Evolutionary conservation across 495 filamentous ascomycete species (phyloP).

Genomic region (Neurospora sp.): DNA sequence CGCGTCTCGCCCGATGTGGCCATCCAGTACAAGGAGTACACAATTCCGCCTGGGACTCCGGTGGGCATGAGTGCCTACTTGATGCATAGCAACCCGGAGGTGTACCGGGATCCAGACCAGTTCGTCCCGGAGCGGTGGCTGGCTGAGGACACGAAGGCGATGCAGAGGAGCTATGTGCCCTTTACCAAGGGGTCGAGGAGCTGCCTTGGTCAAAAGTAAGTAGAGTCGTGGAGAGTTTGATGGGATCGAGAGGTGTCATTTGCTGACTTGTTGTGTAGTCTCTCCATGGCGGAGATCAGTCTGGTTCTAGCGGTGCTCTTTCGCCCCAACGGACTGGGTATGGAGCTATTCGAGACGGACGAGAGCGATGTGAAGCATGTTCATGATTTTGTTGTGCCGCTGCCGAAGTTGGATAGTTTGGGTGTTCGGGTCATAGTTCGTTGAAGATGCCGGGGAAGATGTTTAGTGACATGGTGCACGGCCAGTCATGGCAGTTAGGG

Average conservation of each 20-base stretch:
- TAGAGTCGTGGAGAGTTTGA: too few species aligned
- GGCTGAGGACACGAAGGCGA: slow-evolving; percentile 17
- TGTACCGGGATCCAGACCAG: slow-evolving; percentile 24
- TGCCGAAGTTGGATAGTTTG: slow-evolving; percentile 21
- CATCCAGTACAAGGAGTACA: slow-evolving; percentile 14
- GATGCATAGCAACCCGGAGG: slow-evolving; percentile 24
- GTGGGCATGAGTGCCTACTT: slow-evolving; percentile 17
- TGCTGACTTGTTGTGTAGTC: slow-evolving; percentile 6
- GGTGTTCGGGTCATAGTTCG: slow-evolving; percentile 22
- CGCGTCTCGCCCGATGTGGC: slow-evolving; percentile 16
- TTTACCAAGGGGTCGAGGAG: slow-evolving; percentile 11
- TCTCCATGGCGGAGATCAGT: slow-evolving; percentile 28
- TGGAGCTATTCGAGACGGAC: slow-evolving; percentile 25
- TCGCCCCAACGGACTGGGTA: slow-evolving; percentile 10
- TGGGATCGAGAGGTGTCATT: background rate
- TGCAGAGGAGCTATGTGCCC: slow-evolving; percentile 6
- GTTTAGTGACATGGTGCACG: background rate
- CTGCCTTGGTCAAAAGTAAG: slow-evolving; percentile 16
- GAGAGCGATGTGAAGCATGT: slow-evolving; percentile 23
- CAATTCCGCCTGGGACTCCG: slow-evolving; percentile 11
- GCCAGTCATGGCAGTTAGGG: background rate
- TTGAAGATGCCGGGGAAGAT: background rate
- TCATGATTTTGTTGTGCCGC: slow-evolving; percentile 19
- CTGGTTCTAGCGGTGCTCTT: slow-evolving; percentile 25
- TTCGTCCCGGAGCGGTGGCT: slow-evolving; percentile 36